Evolutionary conservation across 2,329 filamentous ascomycete species (phyloP), one percentile per base, ranked within the genome.

Genomic region (Hypoxylon sp.): DNA sequence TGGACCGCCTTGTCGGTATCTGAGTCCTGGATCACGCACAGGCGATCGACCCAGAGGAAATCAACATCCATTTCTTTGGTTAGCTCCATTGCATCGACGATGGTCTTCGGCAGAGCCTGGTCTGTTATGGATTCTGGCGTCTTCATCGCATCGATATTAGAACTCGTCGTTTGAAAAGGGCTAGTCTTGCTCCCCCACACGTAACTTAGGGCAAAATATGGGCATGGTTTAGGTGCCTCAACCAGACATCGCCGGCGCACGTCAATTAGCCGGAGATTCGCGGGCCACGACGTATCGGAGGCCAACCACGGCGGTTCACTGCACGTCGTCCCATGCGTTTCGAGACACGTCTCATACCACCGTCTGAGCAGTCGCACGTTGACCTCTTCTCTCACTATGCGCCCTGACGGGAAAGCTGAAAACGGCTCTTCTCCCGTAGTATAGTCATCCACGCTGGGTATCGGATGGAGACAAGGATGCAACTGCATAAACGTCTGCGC

Each of bases 21-120:
- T 6, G 76, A 73, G 46, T 76, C 73, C 47, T 78, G 76, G 17
- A 76, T 51, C 1, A 78, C 72, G 42, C 76, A 78, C 10, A 75
- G 52, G 11, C 72, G 67, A 26, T 78, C 76, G 17, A 77, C 65
- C 76, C 76, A 78, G n/a, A 78, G 67, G 48, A 72, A 76, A 2
- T 50, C 48, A 6, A 70, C 66, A 2, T 72, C 74, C 52, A 76
- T 65, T 17, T 65, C 59, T 10, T 42, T 52, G 5, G 72, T 70
- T 33, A 73, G 65, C 24, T 59, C 60, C 2, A 76, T 61, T 2
- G 70, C 71, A 47, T 76, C 74, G 3, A 63, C 51, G 31, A 71
- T 70, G 4, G 69, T 68, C 51, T 64, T 71, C 8, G 71, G 69
- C n/a, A 73, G 50, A 2, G 8, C 1, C 5, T 63, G 29, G 13